Base-by-base conservation (phyloP, 768 basidiomycete genomes). In the Amanita muscaria region DNA sequence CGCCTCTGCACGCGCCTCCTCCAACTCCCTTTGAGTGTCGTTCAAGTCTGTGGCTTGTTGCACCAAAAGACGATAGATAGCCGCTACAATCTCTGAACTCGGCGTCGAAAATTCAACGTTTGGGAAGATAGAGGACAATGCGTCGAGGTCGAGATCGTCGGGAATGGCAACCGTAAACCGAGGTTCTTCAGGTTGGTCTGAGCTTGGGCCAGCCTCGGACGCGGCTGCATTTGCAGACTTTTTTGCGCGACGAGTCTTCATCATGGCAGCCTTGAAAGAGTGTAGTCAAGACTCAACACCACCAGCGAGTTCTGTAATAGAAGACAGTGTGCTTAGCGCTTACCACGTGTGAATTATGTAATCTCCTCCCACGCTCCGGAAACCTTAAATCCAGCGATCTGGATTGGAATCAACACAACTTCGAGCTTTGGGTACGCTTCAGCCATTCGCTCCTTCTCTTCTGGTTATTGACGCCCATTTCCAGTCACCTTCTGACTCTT, bases 401-500 rank as follows among this genome's bases (percentile, higher is more conserved):
- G 40, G 44, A 48, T 50, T 51, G 51, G 48, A 52, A 57, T 65
- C 64, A 64, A 70, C 67, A 70, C 61, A 69, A 67, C 62, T 59
- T 53, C 44, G 49, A 58, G 52, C 67, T 69, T 70, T 73, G 68
- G 71, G 69, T 71, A 51, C 55, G 68, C 59, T 42, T 23, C 24
- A 15, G 33, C 33, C 40, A 7, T 53, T 50, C n/a, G n/a, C n/a
- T n/a, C n/a, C n/a, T n/a, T n/a, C n/a, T n/a, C n/a, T 22, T 5
- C 39, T 31, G 24, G 4, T 18, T 14, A 16, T 45, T 49, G 31
- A 51, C 49, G 37, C 19, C 23, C 19, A 27, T 32, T 25, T 25
- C 16, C 49, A 83, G 82, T 83, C 84, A 84, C 83, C 83, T 83
- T 74, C 82, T 86, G 75, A 80, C 81, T 83, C 80, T 70, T 72